Base-by-base conservation (phyloP, 129 eudicot genomes). In the Cynara cardunculus region DNA sequence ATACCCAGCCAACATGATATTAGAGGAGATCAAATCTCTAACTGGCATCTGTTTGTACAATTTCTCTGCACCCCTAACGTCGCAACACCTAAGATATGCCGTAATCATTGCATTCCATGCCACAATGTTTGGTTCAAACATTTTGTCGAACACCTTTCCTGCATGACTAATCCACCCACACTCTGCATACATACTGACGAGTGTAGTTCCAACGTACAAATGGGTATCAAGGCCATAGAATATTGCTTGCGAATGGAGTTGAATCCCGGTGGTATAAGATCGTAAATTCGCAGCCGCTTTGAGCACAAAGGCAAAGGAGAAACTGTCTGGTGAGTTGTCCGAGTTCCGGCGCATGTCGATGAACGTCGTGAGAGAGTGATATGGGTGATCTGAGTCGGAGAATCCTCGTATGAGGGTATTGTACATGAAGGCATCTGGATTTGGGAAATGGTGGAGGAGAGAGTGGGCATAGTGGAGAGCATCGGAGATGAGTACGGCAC, bases 71-170 rank as follows among this genome's bases (percentile, higher is more conserved):
- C 89, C 89, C 67, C 18, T 69, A 14, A 86, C 30, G 31, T 86
- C 86, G 71, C 10, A 18, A 74, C 86, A 86, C 78, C 89, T 82
- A 21, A 86, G 16, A 83, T 30, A 82, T 9, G 78, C 86, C 1
- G 86, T 86, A 31, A 86, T 80, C 83, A 86, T 59, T 1, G 89
- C 89, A 25, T 86, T 86, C 86, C 86, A 86, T 9, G 89, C 71
- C 25, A 86, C 86, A 11, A 86, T 10, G 44, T 82, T 86, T 26
- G 86, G 86, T 74, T 78, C 68, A 74, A 14, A 30, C 82, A 86
- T 86, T 86, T 78, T 84, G 14, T 82, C 89, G 35, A 86, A 86
- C 86, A 86, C 86, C 78, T 78, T 82, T 8, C 72, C 70, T 35
- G 86, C 86, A 61, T 61, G 22, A 6, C 22, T 69, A 35, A 86